Evolutionary conservation across 2,329 filamentous ascomycete genomes (phyloP), one percentile per base, ranked within the genome.

Genomic region (Colletotrichum destructivum): DNA sequence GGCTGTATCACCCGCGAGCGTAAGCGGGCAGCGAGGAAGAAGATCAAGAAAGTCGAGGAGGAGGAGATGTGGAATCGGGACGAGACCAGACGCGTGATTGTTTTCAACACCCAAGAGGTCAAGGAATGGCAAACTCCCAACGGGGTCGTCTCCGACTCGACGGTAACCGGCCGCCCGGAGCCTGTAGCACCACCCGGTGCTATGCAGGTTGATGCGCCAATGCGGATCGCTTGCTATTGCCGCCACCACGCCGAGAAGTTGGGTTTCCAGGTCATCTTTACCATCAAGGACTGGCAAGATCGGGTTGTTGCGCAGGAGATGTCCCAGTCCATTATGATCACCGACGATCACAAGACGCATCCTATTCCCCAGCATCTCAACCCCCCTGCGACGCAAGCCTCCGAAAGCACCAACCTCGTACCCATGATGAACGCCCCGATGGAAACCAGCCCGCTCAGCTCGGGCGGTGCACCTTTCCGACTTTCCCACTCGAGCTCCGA

Each of bases 221-320:
- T 98, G 95, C 92, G 96, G 12, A 98, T 99, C 77, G 94, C 95
- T 31, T 99, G 96, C 81, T 99, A 98, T 82, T 98, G 96, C 82
- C 91, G 96, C 23, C 96, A 99, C 79, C 96, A 98, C 77, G 91
- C 93, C 71, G 96, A 98, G 83, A 98, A 98, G 84, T 86, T 92
- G 75, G 96, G 96, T 2, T 99, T 98, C 82, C 87, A 89, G 74
- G 95, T 98, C 77, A 97, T 99, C 74, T 97, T 98, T 82, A 98
- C 96, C 1, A 88, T 99, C 78, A 97, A 95, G 79, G 94, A 98
- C 81, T 90, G 90, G 78, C 85, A 90, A 74, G 93, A 92, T 76
- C 90, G 91, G 55, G 84, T 98, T 42, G 85, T 98, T 54, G 93
- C 94, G 8, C 96, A 99, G 82, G 90, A 91, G 63, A 92, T 98